Evolutionary conservation across 257 asterid genomes (phyloP).

Genomic region (Anisodus tanguticus): DNA sequence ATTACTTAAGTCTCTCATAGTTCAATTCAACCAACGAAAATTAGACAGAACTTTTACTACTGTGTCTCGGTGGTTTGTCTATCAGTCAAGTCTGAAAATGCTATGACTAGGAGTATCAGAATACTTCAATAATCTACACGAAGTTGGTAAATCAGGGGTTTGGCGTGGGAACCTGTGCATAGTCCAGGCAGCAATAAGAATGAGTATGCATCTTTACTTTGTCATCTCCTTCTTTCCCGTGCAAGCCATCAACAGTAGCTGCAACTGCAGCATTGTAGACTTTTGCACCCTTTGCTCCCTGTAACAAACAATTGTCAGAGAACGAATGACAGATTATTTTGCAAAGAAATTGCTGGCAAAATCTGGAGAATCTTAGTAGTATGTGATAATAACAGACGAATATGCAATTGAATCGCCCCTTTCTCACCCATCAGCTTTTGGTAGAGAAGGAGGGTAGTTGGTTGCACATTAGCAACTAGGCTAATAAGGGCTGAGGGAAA

Average conservation of each 20-base stretch:
- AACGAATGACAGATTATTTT: neutral
- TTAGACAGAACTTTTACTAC: neutral
- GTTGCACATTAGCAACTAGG: neutral
- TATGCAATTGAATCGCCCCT: neutral
- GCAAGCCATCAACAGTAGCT: conserved; percentile 64
- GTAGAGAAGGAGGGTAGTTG: conserved; percentile 1
- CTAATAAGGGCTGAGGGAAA: neutral
- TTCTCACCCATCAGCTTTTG: conserved; percentile 9
- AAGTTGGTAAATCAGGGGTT: conserved; percentile 21
- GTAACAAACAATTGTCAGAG: conserved; percentile 32
- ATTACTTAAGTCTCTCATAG: conserved; percentile 9
- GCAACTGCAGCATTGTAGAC: conserved; percentile 78
- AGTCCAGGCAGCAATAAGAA: conserved; percentile 89
- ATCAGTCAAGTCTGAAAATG: conserved; percentile 7
- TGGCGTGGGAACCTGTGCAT: conserved; percentile 71
- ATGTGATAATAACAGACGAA: neutral
- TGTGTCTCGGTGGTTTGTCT: neutral
- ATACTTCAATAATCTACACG: neutral
- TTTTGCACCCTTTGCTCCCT: conserved; percentile 90
- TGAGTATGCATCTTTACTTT: conserved; percentile 87
- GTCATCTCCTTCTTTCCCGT: conserved; percentile 86
- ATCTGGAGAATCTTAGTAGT: neutral
- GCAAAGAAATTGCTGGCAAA: neutral
- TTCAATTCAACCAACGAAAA: neutral
- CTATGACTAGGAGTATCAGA: neutral